Evolutionary conservation across 2,329 filamentous ascomycete genomes (phyloP), one percentile per base, ranked within the genome.

Genomic region (Alternaria metachromatica): DNA sequence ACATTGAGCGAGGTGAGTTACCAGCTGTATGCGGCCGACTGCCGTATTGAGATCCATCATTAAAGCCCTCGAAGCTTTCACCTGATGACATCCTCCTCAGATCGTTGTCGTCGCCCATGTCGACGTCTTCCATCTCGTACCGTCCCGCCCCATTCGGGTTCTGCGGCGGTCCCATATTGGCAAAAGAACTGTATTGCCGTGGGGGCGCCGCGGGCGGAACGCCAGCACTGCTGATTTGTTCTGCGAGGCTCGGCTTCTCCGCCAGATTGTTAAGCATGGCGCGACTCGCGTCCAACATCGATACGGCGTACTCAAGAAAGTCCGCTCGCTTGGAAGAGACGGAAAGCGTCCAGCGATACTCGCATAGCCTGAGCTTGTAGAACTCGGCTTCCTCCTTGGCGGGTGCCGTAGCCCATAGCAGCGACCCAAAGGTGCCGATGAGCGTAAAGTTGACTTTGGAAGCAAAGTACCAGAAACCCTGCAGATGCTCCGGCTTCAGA

Each of bases 271-370:
- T 79, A 62, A 85, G 71, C 81, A 84, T 81, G 8, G 78, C 77
- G 41, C 78, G 76, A 46, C 76, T 81, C 6, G 82, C 82, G 53
- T 83, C 82, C 33, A 85, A 72, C 75, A 82, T 81, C 57, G 79
- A 78, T 9, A 84, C 75, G 11, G 83, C 84, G 37, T 80, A 81
- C 15, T 80, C 78, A 6, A 85, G 80, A 74, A 84, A 85, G 25
- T 76, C 82, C 11, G 87, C 87, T 51, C 91, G 89, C 77, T 93
- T 93, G 48, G 89, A 90, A 80, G 91, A 94, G 51, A 98, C 94
- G 9, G 91, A 91, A 59, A 98, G 84, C 10, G 95, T 97, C 95
- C 95, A 99, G 54, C 93, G 88, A 77, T 97, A 98, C 81, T 99
- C 95, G 63, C 89, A 90, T 21, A 98, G 82, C 1, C 95, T 86